Evolutionary conservation across 768 basidiomycete species (phyloP), one percentile per base, ranked within the genome.

Genomic region (Lactarius pseudohatsudake): DNA sequence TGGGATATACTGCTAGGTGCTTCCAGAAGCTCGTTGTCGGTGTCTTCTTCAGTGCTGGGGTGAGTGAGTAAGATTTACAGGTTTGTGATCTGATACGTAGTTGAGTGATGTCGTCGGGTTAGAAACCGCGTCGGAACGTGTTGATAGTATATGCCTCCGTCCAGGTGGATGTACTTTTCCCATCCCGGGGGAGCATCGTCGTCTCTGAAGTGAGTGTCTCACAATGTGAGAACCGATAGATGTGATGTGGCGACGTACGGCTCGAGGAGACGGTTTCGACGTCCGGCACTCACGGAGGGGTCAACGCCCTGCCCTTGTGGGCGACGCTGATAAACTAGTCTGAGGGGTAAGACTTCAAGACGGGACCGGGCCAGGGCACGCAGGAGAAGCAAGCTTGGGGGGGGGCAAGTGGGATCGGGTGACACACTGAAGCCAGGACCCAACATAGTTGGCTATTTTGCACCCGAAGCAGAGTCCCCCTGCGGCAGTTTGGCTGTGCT

Each of bases 41-140:
- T 10, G 60, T 28, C 28, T 47, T 62, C 34, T 66, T 28, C 18
- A 62, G 36, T 13, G 34, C 65, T 61, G 34, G 2, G 2, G 28
- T n/a, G 18, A 9, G 22, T 13, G 15, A 16, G n/a, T 34, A 38
- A 36, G 50, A 53, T 53, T 9, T 40, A 34, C 15, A 16, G 28
- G 41, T 11, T 15, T 1, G 26, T 26, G 26, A 26, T 20, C 61
- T 54, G 22, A 59, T 62, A 20, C 50, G 65, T n/a, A 61, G 57
- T 30, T 43, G 61, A 5, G 65, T 58, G 54, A 66, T 57, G 18
- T 59, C 65, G 40, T 62, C 61, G 15, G 10, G 61, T 66, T 4
- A 62, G 22, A 22, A 62, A n/a, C 2, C 53, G 40, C 10, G 1
- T 26, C 38, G 20, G 6, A 18, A 54, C n/a, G 1, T 20, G 56